These are phyloP conservation scores for Geranium brycei DNA, from an alignment of 345 rosid genomes.

Conservation along the genomic window DNA sequence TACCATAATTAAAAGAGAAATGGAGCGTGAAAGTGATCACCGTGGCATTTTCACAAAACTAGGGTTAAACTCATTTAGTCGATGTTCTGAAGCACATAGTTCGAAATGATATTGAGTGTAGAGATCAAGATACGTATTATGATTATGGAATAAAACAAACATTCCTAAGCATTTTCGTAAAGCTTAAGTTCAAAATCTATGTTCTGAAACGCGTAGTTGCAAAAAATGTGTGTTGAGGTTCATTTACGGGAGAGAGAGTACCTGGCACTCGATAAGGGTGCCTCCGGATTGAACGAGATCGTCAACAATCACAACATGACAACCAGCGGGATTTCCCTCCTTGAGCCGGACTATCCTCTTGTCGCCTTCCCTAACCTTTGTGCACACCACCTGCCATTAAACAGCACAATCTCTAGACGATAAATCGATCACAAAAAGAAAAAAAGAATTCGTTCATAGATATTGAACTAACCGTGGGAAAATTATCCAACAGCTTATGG, in stretches of 20 bases:
- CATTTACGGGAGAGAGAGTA: conserved; percentile 9
- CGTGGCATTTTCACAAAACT: too few relatives aligned
- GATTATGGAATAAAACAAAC: too few relatives aligned
- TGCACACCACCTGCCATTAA: conserved; percentile 69
- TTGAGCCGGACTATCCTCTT: conserved; percentile 77
- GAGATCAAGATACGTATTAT: too few relatives aligned
- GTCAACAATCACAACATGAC: conserved; percentile 89
- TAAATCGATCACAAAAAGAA: not conserved
- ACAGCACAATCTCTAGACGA: conserved; percentile 7
- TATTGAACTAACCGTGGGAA: conserved; percentile 48
- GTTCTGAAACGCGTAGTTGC: too few relatives aligned
- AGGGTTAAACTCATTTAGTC: too few relatives aligned
- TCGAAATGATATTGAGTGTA: too few relatives aligned
- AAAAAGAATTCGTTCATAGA: conserved; percentile 4
- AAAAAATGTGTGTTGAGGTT: too few relatives aligned
- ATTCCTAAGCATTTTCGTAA: too few relatives aligned
- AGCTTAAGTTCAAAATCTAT: too few relatives aligned
- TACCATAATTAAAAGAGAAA: too few relatives aligned
- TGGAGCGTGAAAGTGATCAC: too few relatives aligned
- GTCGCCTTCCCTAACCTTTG: conserved; percentile 93
- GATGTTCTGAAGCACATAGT: too few relatives aligned
- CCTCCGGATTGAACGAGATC: conserved; percentile 98
- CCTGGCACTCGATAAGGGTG: conserved; percentile 97
- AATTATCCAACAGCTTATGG: conserved; percentile 79
- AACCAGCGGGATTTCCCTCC: conserved; percentile 87